phyloP scores from a whole-genome alignment of 2,329 filamentous ascomycete species.

The Calonectria ilicicola region DNA sequence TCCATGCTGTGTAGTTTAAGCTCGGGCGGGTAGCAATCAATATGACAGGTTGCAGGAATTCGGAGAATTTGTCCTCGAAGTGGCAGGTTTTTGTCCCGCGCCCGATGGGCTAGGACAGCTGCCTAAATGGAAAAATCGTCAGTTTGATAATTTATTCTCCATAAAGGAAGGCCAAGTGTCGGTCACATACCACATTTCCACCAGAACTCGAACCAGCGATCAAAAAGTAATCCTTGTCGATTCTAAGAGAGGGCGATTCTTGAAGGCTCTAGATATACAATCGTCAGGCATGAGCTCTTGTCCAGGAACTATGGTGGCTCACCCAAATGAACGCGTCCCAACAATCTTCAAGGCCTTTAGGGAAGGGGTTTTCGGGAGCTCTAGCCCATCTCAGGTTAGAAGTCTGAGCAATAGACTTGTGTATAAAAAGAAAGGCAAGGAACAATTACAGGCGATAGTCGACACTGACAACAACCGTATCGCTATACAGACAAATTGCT shows the following conservation, averaged over 20 bases:
- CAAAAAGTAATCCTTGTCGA: neutral
- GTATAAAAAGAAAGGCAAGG: no score
- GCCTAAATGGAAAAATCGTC: neutral
- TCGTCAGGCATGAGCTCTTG: neutral
- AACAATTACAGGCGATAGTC: slow-evolving; percentile 6
- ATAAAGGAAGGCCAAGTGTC: no score
- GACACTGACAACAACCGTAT: neutral
- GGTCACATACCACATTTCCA: neutral
- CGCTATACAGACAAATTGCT: neutral
- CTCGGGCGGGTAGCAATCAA: neutral
- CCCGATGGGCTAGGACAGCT: slow-evolving; percentile 4
- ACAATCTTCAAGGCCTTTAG: neutral
- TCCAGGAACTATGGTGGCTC: neutral
- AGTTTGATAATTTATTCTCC: neutral
- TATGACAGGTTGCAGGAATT: slow-evolving; percentile 11
- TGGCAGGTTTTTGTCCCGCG: neutral
- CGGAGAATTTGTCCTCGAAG: slow-evolving; percentile 7
- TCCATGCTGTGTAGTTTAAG: neutral
- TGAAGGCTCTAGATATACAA: no score
- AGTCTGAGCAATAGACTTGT: neutral
- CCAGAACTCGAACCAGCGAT: slow-evolving; percentile 2
- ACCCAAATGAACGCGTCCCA: slow-evolving; percentile 4
- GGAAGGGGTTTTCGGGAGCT: slow-evolving; percentile 6
- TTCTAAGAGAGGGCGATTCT: neutral
- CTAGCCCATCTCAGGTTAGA: neutral